Percentiles rank a stretch among this genome's conserved stretches.
Conservation (phyloP, 768 basidiomycete genomes). For the Mycena sanguinolenta region DNA sequence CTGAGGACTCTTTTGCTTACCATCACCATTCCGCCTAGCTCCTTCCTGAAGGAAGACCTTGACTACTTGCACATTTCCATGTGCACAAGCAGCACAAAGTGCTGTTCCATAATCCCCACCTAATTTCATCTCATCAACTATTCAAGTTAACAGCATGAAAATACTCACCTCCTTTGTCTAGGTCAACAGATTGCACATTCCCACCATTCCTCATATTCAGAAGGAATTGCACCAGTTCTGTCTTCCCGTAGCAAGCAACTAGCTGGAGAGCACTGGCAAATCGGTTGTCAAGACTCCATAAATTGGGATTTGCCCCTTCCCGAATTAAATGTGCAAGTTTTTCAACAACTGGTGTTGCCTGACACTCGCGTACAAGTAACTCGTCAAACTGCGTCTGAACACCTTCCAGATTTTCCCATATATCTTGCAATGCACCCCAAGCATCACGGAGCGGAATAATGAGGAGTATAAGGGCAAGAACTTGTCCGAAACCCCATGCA, state of each 20-base stretch:
- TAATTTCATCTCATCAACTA: not conserved
- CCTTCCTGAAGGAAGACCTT: not conserved
- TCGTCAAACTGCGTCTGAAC: too few species aligned
- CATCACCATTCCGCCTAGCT: not conserved
- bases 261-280: not conserved
- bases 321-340: not conserved
- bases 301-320: not conserved
- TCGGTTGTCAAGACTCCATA: not conserved
- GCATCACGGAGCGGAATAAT: too few species aligned
- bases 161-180: not conserved
- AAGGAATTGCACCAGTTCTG: not conserved
- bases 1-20: not conserved
- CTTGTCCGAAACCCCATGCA: too few species aligned
- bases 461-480: too few species aligned
- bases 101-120: not conserved
- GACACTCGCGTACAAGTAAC: too few species aligned
- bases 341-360: too few species aligned
- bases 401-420: too few species aligned
- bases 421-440: too few species aligned
- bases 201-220: not conserved
- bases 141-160: not conserved
- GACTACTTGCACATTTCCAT: not conserved
- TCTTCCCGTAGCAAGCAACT: not conserved
- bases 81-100: not conserved
- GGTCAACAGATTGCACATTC: not conserved